These are phyloP conservation scores for Lanmaoa pseudosensibilis DNA, from an alignment of 768 basidiomycete species.

Conservation along the genomic window DNA sequence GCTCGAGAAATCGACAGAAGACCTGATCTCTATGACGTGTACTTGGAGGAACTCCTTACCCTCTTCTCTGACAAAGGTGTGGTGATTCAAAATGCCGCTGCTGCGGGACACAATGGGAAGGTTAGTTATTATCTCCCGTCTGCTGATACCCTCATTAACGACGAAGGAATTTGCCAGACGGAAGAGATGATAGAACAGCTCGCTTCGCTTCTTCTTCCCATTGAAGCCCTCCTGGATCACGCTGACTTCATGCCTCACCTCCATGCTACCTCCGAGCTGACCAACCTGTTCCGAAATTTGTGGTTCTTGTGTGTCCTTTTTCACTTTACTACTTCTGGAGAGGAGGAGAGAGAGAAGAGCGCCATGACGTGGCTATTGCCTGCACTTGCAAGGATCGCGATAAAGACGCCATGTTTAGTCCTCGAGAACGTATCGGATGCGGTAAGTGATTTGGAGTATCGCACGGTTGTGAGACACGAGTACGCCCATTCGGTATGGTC, in stretches of 20 bases:
- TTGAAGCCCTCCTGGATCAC: slow-evolving; percentile 83
- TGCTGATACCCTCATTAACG: slow-evolving; percentile 5
- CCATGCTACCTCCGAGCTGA: slow-evolving; percentile 56
- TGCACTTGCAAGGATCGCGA: slow-evolving; percentile 75
- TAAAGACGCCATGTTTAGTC: slow-evolving; percentile 83
- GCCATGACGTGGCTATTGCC: slow-evolving; percentile 80
- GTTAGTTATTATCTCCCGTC: slow-evolving; percentile 36
- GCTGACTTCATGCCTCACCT: slow-evolving; percentile 61
- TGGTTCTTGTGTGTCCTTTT: slow-evolving; percentile 94
- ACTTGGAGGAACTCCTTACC: slow-evolving; percentile 80
- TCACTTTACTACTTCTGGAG: slow-evolving; percentile 57
- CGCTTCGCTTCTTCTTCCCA: slow-evolving; percentile 84
- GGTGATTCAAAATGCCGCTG: slow-evolving; percentile 80
- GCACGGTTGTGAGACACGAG: slow-evolving; percentile 84
- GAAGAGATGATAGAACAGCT: slow-evolving; percentile 87
- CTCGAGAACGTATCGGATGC: slow-evolving; percentile 81
- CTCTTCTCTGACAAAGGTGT: slow-evolving; percentile 91
- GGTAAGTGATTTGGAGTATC: slow-evolving; percentile 89
- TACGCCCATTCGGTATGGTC: slow-evolving; percentile 70
- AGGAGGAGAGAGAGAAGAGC: slow-evolving; percentile 47
- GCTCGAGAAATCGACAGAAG: slow-evolving; percentile 75
- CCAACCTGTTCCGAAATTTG: slow-evolving; percentile 82
- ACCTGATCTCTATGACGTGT: slow-evolving; percentile 75
- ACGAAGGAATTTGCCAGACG: slow-evolving; percentile 41
- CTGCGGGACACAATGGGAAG: slow-evolving; percentile 64